A percentile compares a stretch with the other conserved stretches of the same genome.
Conservation (phyloP, 176 grass and related monocot species). For the Avena insularis region DNA sequence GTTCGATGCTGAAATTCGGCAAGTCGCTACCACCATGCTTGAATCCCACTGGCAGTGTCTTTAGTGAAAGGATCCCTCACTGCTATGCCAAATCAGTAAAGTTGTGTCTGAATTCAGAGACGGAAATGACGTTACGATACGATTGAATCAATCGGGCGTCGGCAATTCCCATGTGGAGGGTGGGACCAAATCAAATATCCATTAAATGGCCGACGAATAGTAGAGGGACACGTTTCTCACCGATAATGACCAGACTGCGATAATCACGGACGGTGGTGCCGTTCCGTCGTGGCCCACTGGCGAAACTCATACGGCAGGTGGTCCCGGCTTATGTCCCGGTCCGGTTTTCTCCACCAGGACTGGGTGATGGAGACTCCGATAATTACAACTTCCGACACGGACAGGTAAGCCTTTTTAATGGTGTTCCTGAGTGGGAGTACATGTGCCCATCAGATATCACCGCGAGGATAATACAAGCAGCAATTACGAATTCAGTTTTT, state of each 20-base stretch:
- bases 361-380: slow-evolving; percentile 25
- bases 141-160: background rate
- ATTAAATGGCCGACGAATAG: background rate
- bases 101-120: background rate
- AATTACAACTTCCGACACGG: background rate
- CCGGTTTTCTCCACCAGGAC: background rate
- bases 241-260: slow-evolving; percentile 43
- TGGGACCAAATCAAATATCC: background rate
- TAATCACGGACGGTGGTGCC: slow-evolving; percentile 51
- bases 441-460: background rate
- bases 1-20: background rate
- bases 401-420: background rate
- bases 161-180: background rate
- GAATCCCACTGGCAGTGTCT: background rate
- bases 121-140: background rate
- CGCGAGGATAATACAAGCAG: too few species aligned
- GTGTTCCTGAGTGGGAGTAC: background rate
- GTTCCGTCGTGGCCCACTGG: background rate
- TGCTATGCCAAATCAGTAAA: too few species aligned
- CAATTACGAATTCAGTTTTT: slow-evolving; percentile 4
- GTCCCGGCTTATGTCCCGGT: background rate
- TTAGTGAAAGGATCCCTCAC: background rate
- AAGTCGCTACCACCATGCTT: background rate
- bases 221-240: slow-evolving; percentile 34
- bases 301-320: too few species aligned